phyloP scores from a whole-genome alignment of 306 rosid genomes.

The Clitoria ternatea region DNA sequence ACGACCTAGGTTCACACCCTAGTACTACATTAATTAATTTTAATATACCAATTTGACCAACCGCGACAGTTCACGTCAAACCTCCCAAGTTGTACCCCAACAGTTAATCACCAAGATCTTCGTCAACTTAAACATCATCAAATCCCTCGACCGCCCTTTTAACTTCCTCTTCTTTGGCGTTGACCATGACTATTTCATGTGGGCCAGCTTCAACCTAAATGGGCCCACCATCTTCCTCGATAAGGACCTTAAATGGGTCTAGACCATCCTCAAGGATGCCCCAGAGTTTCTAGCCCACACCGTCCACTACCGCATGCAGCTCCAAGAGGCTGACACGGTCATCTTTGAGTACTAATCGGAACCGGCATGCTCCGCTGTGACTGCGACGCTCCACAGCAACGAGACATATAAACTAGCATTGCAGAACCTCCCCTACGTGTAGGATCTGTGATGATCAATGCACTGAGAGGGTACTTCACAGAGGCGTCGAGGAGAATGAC shows the following conservation, averaged over 20 bases:
- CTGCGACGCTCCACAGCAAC: slow-evolving; percentile 45
- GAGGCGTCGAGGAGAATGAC: slow-evolving; percentile 88
- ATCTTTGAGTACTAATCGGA: slow-evolving; percentile 40
- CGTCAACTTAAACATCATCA: slow-evolving; percentile 51
- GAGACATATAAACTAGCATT: slow-evolving; percentile 54
- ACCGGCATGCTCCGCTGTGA: slow-evolving; percentile 41
- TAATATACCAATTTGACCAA: too few relatives aligned
- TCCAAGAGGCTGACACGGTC: slow-evolving; percentile 51
- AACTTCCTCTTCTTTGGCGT: slow-evolving; percentile 76
- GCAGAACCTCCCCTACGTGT: slow-evolving; percentile 57
- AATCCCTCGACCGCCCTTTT: slow-evolving; percentile 44
- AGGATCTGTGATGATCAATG: slow-evolving; percentile 91
- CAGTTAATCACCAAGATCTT: slow-evolving; percentile 52
- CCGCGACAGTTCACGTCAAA: too few relatives aligned
- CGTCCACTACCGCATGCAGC: slow-evolving; percentile 61
- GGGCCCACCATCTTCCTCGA: slow-evolving; percentile 79
- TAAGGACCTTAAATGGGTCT: slow-evolving; percentile 79
- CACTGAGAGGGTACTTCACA: slow-evolving; percentile 69
- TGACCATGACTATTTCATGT: slow-evolving; percentile 84
- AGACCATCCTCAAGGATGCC: slow-evolving; percentile 48
- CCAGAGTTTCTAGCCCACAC: slow-evolving; percentile 51
- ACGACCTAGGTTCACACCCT: too few relatives aligned
- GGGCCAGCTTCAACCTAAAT: slow-evolving; percentile 65
- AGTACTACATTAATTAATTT: too few relatives aligned
- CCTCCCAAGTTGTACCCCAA: slow-evolving; percentile 52